phyloP scores from a whole-genome alignment of 805 yeast genomes.

The Sungouiella thailandica region DNA sequence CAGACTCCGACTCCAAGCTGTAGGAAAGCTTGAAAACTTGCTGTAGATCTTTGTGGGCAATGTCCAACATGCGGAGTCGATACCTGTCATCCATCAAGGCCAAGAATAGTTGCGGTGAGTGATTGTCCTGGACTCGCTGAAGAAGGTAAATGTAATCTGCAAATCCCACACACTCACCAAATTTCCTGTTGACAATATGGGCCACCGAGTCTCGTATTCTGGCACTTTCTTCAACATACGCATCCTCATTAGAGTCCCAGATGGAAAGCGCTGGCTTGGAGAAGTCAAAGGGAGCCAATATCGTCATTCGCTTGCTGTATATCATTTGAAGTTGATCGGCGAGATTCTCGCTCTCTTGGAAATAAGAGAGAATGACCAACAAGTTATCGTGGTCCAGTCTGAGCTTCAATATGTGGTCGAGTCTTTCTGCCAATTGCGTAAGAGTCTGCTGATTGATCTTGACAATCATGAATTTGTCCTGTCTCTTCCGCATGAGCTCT shows the following conservation, averaged over 20 bases:
- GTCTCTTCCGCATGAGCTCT: conserved; percentile 68
- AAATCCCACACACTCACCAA: conserved; percentile 22
- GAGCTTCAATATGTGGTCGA: conserved; percentile 41
- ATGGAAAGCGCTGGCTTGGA: conserved; percentile 25
- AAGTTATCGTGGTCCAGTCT: conserved; percentile 53
- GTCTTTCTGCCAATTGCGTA: conserved; percentile 33
- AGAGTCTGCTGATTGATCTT: conserved; percentile 45
- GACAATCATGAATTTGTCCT: conserved; percentile 64
- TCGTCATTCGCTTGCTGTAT: conserved; percentile 24
- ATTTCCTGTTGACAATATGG: conserved; percentile 19
- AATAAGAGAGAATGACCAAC: conserved; percentile 24
- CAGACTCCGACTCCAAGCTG: neutral
- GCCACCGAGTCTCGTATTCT: conserved; percentile 19
- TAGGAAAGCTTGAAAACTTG: conserved; percentile 4
- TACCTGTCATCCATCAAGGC: conserved; percentile 31
- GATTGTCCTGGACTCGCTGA: conserved; percentile 16
- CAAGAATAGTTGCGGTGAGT: conserved; percentile 3
- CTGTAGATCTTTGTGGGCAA: conserved; percentile 25
- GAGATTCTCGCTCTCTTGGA: conserved; percentile 11
- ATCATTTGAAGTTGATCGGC: conserved; percentile 21
- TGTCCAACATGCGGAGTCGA: conserved; percentile 26
- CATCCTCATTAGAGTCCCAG: conserved; percentile 26
- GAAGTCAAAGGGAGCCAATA: conserved; percentile 28
- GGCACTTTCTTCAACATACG: conserved; percentile 19
- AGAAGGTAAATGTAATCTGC: conserved; percentile 25